Conservation (phyloP, 192 early-diverging fungal genomes). For the Paraglomus brasilianum region DNA sequence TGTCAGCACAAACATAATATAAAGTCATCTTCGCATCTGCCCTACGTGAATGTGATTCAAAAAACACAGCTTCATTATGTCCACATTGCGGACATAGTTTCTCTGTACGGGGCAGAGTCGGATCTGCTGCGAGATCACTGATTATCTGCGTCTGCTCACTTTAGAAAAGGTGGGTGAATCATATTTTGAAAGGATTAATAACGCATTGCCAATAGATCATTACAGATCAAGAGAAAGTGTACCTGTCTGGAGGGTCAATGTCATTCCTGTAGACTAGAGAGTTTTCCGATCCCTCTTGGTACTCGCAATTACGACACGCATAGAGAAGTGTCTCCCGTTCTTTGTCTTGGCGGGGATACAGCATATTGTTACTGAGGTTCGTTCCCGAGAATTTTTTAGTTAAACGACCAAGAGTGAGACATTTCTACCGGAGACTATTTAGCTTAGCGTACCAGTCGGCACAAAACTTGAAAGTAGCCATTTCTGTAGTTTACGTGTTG, state of each 20-base stretch:
- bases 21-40: conserved; percentile 76
- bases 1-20: conserved; percentile 76
- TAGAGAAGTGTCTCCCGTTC: conserved; percentile 54
- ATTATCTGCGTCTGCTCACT: conserved; percentile 6
- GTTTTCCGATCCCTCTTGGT: conserved; percentile 68
- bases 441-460: conserved; percentile 8
- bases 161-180: background rate
- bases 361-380: conserved; percentile 66
- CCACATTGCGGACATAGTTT: conserved; percentile 62
- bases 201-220: background rate
- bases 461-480: conserved; percentile 14
- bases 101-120: conserved; percentile 56
- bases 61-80: conserved; percentile 67
- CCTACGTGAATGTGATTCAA: conserved; percentile 60
- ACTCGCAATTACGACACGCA: conserved; percentile 78
- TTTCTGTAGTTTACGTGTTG: background rate
- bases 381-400: background rate
- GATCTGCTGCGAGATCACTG: background rate
- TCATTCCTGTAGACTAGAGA: conserved; percentile 75
- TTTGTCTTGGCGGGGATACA: conserved; percentile 76
- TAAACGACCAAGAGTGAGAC: too few species aligned
- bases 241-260: conserved; percentile 58
- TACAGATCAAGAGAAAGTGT: conserved; percentile 16
- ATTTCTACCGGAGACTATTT: background rate
- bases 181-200: too few species aligned